Evolutionary conservation across 495 filamentous ascomycete species (phyloP).

Genomic region (Xylaria telfairii): DNA sequence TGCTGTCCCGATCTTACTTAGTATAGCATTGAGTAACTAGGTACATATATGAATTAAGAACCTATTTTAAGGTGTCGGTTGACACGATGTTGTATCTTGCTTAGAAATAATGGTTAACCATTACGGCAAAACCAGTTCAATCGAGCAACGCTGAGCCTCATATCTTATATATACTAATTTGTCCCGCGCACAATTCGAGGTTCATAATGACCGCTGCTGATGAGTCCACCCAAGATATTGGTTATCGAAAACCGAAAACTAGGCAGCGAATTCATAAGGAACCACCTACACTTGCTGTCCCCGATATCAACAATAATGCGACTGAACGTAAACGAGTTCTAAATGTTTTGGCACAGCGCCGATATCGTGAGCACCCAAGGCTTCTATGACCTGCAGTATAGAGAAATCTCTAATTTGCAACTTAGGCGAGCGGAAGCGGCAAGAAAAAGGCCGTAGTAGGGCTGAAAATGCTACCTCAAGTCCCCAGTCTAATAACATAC

Average conservation of each 20-base stretch:
- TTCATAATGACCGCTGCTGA: not conserved
- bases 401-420: slow-evolving; percentile 1
- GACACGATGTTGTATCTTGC: not conserved
- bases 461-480: not conserved
- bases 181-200: not conserved
- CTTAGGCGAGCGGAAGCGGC: slow-evolving; percentile 40
- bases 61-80: not conserved
- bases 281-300: slow-evolving; percentile 35
- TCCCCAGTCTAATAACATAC: not conserved
- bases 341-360: slow-evolving; percentile 56
- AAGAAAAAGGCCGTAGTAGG: slow-evolving; percentile 12
- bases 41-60: slow-evolving; percentile 4
- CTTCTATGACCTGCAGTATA: not conserved
- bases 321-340: slow-evolving; percentile 55
- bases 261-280: slow-evolving; percentile 37
- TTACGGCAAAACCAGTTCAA: not conserved
- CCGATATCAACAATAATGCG: slow-evolving; percentile 45
- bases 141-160: not conserved
- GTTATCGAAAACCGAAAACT: slow-evolving; percentile 14
- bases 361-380: slow-evolving; percentile 51
- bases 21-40: too few species aligned
- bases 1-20: not conserved
- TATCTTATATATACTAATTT: not conserved
- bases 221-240: not conserved
- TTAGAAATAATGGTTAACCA: slow-evolving; percentile 19